Percentiles rank a stretch among this genome's conserved stretches.
Conservation (phyloP, 495 filamentous ascomycete genomes). For the Neurospora sp. region DNA sequence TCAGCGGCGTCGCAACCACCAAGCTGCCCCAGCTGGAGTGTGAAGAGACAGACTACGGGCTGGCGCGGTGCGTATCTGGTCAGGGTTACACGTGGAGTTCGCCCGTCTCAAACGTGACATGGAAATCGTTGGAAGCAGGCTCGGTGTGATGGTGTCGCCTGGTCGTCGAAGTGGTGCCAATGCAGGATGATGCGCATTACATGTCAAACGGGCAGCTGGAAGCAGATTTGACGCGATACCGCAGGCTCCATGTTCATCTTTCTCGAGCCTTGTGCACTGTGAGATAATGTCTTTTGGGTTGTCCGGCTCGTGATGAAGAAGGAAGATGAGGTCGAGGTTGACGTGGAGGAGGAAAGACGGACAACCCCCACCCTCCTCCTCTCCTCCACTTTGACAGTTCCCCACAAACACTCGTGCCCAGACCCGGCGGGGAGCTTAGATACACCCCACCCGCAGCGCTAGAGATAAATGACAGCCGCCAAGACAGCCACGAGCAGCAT, state of each 20-base stretch:
- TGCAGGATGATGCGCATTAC: neutral
- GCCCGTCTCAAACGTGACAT: neutral
- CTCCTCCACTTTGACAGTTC: neutral
- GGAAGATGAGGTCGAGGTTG: neutral
- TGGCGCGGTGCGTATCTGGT: neutral
- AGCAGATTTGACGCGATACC: neutral
- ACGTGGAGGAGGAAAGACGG: neutral
- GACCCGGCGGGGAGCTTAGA: neutral
- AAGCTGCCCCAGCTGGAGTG: constrained; percentile 5
- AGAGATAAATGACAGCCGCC: neutral
- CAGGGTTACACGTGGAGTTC: neutral
- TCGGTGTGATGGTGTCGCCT: neutral
- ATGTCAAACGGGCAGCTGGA: neutral
- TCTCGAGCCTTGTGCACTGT: neutral
- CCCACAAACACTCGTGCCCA: neutral
- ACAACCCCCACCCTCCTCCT: neutral
- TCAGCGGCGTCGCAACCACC: constrained; percentile 15
- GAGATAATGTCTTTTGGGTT: neutral
- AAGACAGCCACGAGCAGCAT: neutral
- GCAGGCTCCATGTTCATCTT: neutral
- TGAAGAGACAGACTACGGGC: neutral
- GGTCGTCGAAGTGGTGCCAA: neutral
- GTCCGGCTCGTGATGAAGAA: neutral
- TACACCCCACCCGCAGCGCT: neutral
- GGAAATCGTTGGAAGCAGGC: neutral